A percentile compares a stretch with the other conserved stretches of the same genome.
Conservation (phyloP, 1,284 basidiomycete species). For the Anthracocystis panici-leucophaei region DNA sequence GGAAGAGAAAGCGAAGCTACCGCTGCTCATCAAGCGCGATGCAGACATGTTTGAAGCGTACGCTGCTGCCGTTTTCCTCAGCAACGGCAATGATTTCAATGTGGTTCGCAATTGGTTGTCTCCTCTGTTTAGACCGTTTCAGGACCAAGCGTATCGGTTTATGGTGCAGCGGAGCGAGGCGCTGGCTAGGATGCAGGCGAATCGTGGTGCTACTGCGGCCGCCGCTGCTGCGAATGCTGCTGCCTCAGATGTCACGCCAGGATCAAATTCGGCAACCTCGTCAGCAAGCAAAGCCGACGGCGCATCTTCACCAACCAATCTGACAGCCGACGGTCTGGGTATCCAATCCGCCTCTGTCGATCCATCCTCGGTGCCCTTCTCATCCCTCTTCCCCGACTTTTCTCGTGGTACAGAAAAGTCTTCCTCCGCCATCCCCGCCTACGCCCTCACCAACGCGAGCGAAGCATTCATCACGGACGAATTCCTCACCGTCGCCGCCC, state of each 20-base stretch:
- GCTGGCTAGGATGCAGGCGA: constrained; percentile 25
- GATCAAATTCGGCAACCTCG: neutral
- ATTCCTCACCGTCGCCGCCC: constrained; percentile 46
- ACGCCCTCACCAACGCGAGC: constrained; percentile 15
- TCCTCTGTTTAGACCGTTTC: constrained; percentile 44
- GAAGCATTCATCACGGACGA: constrained; percentile 45
- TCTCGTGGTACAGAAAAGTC: constrained; percentile 6
- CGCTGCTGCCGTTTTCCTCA: constrained; percentile 47
- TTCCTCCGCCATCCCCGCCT: constrained; percentile 15
- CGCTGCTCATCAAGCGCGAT: constrained; percentile 42
- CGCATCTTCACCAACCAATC: constrained; percentile 10
- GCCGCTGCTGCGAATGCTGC: constrained; percentile 13
- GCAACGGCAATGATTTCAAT: constrained; percentile 36
- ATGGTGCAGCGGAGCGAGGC: constrained; percentile 48
- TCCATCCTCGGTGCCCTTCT: constrained; percentile 23
- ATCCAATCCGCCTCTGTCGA: constrained; percentile 25
- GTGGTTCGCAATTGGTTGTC: constrained; percentile 48
- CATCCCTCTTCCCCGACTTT: constrained; percentile 39
- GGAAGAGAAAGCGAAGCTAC: constrained; percentile 26
- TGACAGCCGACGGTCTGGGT: constrained; percentile 24
- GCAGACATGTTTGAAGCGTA: constrained; percentile 57
- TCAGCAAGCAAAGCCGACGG: neutral
- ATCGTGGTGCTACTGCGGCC: constrained; percentile 19
- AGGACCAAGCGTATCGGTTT: constrained; percentile 53
- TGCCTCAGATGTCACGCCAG: neutral